phyloP scores from a whole-genome alignment of 495 filamentous ascomycete genomes.

The Xylaria longipes region DNA sequence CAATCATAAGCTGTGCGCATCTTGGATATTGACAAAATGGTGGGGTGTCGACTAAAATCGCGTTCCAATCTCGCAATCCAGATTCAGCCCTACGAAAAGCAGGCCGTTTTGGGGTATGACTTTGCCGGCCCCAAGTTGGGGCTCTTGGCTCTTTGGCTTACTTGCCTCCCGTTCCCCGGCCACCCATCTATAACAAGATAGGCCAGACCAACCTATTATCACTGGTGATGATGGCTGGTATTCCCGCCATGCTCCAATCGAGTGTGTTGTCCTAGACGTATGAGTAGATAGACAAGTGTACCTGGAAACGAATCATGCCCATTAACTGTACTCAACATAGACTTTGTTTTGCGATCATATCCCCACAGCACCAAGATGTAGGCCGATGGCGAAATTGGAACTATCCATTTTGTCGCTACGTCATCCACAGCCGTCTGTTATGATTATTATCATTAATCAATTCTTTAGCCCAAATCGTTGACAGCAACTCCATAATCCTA shows the following conservation, averaged over 20 bases:
- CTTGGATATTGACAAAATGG: conserved; percentile 17
- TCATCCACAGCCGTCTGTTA: neutral
- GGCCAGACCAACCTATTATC: neutral
- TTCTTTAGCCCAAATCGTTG: neutral
- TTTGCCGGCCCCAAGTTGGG: conserved; percentile 7
- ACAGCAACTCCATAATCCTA: neutral
- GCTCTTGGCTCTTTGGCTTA: conserved; percentile 14
- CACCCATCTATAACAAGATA: neutral
- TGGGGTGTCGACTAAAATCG: conserved; percentile 27
- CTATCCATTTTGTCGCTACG: neutral
- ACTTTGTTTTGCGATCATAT: neutral
- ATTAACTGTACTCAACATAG: neutral
- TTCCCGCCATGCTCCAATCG: neutral
- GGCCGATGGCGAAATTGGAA: neutral
- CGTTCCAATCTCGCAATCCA: conserved; percentile 22
- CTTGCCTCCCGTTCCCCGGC: neutral
- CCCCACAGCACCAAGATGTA: neutral
- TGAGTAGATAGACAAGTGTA: neutral
- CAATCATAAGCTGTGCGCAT: conserved; percentile 32
- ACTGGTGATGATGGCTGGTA: neutral
- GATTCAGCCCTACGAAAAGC: conserved; percentile 28
- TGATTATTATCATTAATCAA: neutral
- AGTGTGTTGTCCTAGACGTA: neutral
- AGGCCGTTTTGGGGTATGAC: conserved; percentile 18
- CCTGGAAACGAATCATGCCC: neutral